Conservation (phyloP, 1,284 basidiomycete species). For the Thelephora terrestris region DNA sequence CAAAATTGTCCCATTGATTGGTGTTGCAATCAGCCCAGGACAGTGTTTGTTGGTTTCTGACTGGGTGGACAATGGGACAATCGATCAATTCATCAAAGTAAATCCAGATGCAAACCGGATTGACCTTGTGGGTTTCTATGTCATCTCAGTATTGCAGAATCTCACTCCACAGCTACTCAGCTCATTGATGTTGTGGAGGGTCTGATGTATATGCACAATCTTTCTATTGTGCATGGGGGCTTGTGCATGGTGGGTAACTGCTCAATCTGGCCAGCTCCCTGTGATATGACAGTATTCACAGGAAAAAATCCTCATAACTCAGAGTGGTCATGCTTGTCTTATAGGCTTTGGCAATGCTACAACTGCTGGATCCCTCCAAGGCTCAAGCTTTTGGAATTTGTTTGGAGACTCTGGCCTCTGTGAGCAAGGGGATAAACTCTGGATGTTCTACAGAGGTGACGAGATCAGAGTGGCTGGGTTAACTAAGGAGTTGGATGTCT, state of each 20-base stretch:
- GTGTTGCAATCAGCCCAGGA: background rate
- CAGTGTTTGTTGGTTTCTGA: background rate
- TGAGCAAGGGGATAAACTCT: too few relatives aligned
- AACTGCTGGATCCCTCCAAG: background rate
- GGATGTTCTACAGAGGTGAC: too few relatives aligned
- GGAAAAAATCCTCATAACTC: conserved; percentile 5
- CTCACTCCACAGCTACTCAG: background rate
- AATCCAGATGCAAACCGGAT: conserved; percentile 3
- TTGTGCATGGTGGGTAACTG: background rate
- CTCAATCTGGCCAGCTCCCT: background rate
- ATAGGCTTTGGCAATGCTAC: conserved; percentile 5
- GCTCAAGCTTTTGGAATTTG: too few relatives aligned
- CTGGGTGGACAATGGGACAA: background rate
- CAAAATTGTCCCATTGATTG: conserved; percentile 4
- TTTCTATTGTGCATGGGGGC: conserved; percentile 5
- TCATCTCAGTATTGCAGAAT: too few relatives aligned
- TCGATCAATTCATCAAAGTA: conserved; percentile 1
- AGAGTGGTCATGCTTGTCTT: conserved; percentile 1
- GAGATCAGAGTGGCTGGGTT: too few relatives aligned
- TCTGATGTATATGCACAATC: conserved; percentile 3
- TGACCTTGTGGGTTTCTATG: background rate
- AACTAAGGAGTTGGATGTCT: conserved; percentile 1
- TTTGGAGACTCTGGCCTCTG: too few relatives aligned
- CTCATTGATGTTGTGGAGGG: conserved; percentile 4
- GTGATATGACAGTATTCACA: background rate